These are phyloP conservation scores for Dovyalis caffra DNA, from an alignment of 345 rosid genomes.

Conservation along the genomic window DNA sequence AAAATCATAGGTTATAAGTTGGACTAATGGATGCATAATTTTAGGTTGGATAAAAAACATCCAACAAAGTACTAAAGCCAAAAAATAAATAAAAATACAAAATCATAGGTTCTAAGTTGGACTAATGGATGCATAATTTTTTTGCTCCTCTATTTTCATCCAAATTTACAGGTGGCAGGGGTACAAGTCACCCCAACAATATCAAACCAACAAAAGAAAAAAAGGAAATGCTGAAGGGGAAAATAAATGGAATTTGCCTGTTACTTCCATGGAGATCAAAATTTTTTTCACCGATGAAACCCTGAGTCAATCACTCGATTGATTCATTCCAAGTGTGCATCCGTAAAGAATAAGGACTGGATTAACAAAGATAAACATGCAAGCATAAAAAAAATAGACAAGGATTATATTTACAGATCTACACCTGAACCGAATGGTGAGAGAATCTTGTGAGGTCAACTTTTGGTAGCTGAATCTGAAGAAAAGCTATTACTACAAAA, in stretches of 20 bases:
- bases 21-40: too few relatives aligned
- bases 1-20: too few relatives aligned
- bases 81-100: too few relatives aligned
- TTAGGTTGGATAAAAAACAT: too few relatives aligned
- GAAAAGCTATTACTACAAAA: background rate
- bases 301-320: constrained; percentile 14
- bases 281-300: constrained; percentile 25
- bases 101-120: too few relatives aligned
- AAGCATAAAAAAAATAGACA: background rate
- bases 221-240: background rate
- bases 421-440: constrained; percentile 17
- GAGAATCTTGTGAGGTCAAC: constrained; percentile 4
- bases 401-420: constrained; percentile 29
- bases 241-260: background rate
- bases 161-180: too few relatives aligned
- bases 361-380: background rate
- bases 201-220: background rate
- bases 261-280: constrained; percentile 24
- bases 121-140: too few relatives aligned
- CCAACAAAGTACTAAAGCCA: too few relatives aligned
- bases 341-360: constrained; percentile 6
- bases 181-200: background rate
- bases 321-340: constrained; percentile 19
- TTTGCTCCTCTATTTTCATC: too few relatives aligned
- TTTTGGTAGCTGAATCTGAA: constrained; percentile 5